phyloP scores from a whole-genome alignment of 257 asterid genomes.

The Paulownia fortunei region DNA sequence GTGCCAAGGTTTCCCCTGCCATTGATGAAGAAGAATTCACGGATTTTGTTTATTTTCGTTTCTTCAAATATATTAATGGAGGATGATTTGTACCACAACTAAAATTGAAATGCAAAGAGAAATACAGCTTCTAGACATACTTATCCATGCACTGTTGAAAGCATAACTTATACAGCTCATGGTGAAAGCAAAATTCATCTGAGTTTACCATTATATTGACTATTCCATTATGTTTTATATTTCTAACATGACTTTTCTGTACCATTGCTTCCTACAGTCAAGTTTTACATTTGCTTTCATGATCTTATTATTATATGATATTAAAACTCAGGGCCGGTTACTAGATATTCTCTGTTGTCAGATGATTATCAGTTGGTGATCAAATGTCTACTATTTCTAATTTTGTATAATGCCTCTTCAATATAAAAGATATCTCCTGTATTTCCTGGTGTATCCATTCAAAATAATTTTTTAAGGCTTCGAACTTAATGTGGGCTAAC shows the following conservation, averaged over 20 bases:
- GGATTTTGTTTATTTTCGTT: background rate
- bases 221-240: background rate
- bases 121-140: no score
- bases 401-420: constrained; percentile 3
- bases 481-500: background rate
- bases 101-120: no score
- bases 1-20: background rate
- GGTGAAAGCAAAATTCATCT: background rate
- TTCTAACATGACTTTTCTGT: background rate
- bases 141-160: no score
- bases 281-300: background rate
- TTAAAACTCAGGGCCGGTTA: background rate
- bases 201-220: background rate
- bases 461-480: background rate
- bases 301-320: background rate
- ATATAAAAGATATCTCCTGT: constrained; percentile 1
- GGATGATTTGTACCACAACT: no score
- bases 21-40: background rate
- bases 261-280: background rate
- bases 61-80: background rate
- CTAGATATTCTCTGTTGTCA: background rate
- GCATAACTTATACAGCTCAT: no score
- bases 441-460: background rate
- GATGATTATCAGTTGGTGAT: background rate
- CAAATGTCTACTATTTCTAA: background rate